Percentiles rank a stretch among this genome's conserved stretches.
phyloP scores from a whole-genome alignment of 2,329 filamentous ascomycete species.

The Colletotrichum sp. region DNA sequence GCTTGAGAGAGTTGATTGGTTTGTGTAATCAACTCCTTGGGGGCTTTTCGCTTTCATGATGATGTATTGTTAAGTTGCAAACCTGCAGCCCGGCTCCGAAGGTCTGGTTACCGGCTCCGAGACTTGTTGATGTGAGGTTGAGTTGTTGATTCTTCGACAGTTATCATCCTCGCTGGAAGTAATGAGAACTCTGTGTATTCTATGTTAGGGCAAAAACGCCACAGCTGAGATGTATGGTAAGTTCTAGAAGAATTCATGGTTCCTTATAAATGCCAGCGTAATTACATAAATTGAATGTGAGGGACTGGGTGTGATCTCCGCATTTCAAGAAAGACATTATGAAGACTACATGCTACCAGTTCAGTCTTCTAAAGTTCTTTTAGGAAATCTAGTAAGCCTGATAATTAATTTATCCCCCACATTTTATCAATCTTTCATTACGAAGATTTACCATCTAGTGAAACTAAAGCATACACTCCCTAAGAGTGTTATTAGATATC shows the following conservation, averaged over 20 bases:
- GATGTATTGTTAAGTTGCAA: neutral
- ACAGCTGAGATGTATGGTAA: accelerated
- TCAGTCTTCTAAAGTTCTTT: too few species aligned
- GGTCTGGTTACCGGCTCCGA: neutral
- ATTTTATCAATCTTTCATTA: too few species aligned
- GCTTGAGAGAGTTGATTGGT: neutral
- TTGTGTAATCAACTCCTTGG: neutral
- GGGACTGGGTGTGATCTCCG: too few species aligned
- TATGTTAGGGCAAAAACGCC: accelerated
- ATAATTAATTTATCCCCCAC: too few species aligned
- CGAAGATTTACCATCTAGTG: too few species aligned
- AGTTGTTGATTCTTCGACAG: accelerated
- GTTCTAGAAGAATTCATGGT: neutral
- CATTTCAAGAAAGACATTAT: too few species aligned
- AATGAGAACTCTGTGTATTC: accelerated
- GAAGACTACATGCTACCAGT: too few species aligned
- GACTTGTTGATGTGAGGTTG: neutral
- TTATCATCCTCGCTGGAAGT: neutral
- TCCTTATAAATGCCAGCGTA: accelerated
- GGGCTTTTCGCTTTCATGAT: neutral
- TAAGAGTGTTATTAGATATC: accelerated
- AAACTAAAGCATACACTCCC: too few species aligned
- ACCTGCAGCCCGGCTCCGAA: neutral
- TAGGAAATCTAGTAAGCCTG: too few species aligned
- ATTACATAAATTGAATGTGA: too few species aligned